Conservation (phyloP, 345 rosid genomes). For the Populus simonii region DNA sequence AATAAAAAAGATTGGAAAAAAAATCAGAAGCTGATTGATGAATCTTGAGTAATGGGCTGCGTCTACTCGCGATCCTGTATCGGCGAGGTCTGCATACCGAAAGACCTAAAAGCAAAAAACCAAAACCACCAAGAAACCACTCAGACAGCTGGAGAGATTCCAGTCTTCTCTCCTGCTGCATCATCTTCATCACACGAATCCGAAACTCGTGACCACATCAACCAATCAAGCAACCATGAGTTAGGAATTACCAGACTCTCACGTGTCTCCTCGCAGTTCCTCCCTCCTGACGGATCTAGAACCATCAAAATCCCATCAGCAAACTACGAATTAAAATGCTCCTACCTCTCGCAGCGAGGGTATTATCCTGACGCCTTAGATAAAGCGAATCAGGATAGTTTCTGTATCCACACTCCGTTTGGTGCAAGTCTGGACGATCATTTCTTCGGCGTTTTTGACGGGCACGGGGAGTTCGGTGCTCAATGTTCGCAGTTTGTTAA, state of each 20-base stretch:
- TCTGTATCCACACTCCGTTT: conserved; percentile 87
- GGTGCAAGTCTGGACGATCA: conserved; percentile 64
- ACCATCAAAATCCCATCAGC: conserved; percentile 56
- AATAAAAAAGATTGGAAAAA: not conserved
- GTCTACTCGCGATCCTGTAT: conserved; percentile 91
- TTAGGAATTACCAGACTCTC: conserved; percentile 74
- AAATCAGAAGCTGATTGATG: conserved; percentile 3
- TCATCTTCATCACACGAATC: conserved; percentile 36
- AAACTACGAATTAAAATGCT: conserved; percentile 63
- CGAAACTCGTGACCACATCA: conserved; percentile 51
- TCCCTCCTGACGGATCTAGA: conserved; percentile 85
- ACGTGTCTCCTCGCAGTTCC: conserved; percentile 90
- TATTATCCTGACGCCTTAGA: conserved; percentile 93
- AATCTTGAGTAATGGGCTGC: conserved; percentile 72
- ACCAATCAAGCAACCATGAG: conserved; percentile 54
- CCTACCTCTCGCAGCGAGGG: conserved; percentile 85
- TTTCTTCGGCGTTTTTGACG: conserved; percentile 97
- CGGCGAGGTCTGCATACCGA: conserved; percentile 83
- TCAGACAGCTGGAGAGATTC: conserved; percentile 15
- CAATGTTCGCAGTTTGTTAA: conserved; percentile 89
- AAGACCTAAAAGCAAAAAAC: conserved; percentile 41
- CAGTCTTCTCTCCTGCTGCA: conserved; percentile 53
- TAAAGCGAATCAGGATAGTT: conserved; percentile 97
- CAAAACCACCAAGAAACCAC: conserved; percentile 14
- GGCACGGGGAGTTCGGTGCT: conserved; percentile 92